Evolutionary conservation across 768 basidiomycete genomes (phyloP).

Genomic region (Suillus fuscotomentosus): DNA sequence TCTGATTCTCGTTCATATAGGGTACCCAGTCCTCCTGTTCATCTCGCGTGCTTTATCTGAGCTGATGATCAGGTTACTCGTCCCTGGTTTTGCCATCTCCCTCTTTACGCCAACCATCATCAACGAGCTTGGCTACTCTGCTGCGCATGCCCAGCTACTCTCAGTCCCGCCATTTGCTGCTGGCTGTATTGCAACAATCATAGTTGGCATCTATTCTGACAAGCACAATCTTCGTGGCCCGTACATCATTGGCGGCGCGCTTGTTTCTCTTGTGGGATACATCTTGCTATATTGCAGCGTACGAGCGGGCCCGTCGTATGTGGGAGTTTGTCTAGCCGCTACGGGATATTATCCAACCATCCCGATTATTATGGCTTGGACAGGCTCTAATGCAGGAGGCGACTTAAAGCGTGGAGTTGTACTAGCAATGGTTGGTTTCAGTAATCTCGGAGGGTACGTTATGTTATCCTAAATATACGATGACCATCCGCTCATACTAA

Average conservation of each 20-base stretch:
- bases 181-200: conserved; percentile 43
- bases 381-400: conserved; percentile 52
- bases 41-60: background rate
- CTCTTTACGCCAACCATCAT: conserved; percentile 54
- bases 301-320: conserved; percentile 33
- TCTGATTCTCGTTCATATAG: conserved; percentile 38
- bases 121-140: conserved; percentile 46
- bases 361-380: conserved; percentile 52
- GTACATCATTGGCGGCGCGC: conserved; percentile 41
- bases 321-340: conserved; percentile 50
- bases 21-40: conserved; percentile 27
- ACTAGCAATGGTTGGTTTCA: conserved; percentile 51
- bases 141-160: conserved; percentile 48
- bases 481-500: background rate
- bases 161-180: conserved; percentile 49
- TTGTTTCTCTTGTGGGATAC: conserved; percentile 52
- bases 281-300: conserved; percentile 43
- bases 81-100: conserved; percentile 48
- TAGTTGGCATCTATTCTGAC: conserved; percentile 42
- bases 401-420: conserved; percentile 51
- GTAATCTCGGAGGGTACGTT: conserved; percentile 51
- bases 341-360: conserved; percentile 54
- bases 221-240: conserved; percentile 44
- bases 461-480: conserved; percentile 31
- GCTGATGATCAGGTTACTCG: conserved; percentile 33